These are phyloP conservation scores for Cyberlindnera nakhonratchasimensis DNA, from an alignment of 805 yeast species.

Conservation along the genomic window DNA sequence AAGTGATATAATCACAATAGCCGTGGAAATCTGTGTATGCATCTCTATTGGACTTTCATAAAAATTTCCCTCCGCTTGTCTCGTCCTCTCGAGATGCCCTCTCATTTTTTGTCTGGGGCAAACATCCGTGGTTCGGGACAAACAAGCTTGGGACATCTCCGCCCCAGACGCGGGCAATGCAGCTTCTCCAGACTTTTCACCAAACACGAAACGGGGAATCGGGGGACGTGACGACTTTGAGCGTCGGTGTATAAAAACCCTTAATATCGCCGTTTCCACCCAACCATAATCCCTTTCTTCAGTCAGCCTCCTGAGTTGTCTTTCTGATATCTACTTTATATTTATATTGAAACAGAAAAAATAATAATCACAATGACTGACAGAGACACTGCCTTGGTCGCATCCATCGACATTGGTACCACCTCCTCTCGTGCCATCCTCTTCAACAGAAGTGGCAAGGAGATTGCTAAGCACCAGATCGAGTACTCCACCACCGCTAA, in stretches of 20 bases:
- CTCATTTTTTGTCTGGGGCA: not conserved
- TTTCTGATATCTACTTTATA: too few species aligned
- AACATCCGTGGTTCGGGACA: slow-evolving; percentile 3
- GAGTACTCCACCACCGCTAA: slow-evolving; percentile 77
- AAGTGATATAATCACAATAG: too few species aligned
- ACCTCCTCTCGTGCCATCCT: slow-evolving; percentile 87
- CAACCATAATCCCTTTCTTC: not conserved
- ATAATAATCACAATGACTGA: slow-evolving; percentile 19
- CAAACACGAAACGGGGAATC: slow-evolving; percentile 1
- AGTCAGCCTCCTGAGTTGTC: not conserved
- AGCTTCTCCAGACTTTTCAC: slow-evolving; percentile 16
- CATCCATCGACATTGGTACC: slow-evolving; percentile 86
- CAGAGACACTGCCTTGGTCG: slow-evolving; percentile 37
- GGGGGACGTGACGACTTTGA: slow-evolving; percentile 6
- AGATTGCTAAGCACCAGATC: slow-evolving; percentile 84
- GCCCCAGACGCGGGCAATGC: slow-evolving; percentile 14
- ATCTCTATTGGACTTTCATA: too few species aligned
- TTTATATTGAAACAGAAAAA: too few species aligned
- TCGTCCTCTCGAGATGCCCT: too few species aligned
- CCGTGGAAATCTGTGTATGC: too few species aligned
- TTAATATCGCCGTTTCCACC: not conserved
- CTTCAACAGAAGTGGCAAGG: slow-evolving; percentile 68
- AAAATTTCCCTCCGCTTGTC: too few species aligned
- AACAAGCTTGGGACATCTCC: slow-evolving; percentile 7
- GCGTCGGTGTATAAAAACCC: slow-evolving; percentile 8